Evolutionary conservation across 1,284 basidiomycete species (phyloP), one percentile per base, ranked within the genome.

Genomic region (Xerocomus minutiporus): DNA sequence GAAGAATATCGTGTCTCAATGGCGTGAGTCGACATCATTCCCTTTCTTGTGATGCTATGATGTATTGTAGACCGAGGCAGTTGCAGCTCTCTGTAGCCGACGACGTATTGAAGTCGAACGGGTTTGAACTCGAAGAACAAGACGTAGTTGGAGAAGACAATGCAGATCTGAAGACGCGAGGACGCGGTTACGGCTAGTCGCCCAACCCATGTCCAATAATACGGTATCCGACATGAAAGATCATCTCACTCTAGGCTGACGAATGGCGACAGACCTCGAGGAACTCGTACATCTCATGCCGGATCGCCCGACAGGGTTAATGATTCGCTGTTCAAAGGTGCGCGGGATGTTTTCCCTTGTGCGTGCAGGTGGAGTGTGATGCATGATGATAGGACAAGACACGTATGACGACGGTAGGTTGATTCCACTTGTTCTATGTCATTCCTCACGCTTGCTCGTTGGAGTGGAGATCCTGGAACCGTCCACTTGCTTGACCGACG

Each of bases 401-500:
- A 20, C 20, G 20, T 20, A 20, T 20, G 20, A 20, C 20, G 20
- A 20, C 20, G 20, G 20, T 20, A 20, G 20, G 20, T 20, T 20
- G 20, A 20, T 20, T 20, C 20, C 20, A 20, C 20, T 20, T 20
- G 20, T 20, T 20, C 20, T 20, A 20, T 20, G 20, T 20, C 20
- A 20, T 20, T 20, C 20, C 20, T 20, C 20, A 20, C 20, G 20
- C 20, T 20, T 20, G 20, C 20, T 20, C 20, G 20, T 20, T 20
- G 20, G 20, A 20, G 20, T 20, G 20, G 20, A 20, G 20, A 20
- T 20, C 20, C 0, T 99, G 97, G 93, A 93, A 96, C 56, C 98
- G 95, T 66, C 95, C 96, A 2, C 95, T 97, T 66, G 95, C 95
- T 4, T 75, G 95, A 42, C 96, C 96, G 1, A 99, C 95, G 7